Evolutionary conservation across 225 moss, liverwort and hornwort species (phyloP), one percentile per base, ranked within the genome.

Genomic region (Bryoerythrophyllum caledonicum): DNA sequence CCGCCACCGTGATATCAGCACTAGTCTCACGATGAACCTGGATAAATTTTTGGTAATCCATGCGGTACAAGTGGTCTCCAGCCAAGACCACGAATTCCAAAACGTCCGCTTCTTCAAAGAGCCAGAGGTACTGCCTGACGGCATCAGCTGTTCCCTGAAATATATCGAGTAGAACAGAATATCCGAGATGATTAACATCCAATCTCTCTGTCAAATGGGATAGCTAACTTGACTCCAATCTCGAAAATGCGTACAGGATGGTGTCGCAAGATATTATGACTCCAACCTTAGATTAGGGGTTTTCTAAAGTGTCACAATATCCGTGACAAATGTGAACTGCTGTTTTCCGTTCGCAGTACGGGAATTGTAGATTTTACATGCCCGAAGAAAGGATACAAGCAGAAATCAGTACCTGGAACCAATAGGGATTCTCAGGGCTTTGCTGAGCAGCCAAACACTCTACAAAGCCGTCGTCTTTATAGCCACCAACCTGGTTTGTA

Each of bases 391-490:
- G 35, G 2, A 51, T 0, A 60, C 46, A 73, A 41, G 26, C 0
- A 2, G 2, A 49, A 34, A 7, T 1, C 0, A 48, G 9, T 80
- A 88, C 88, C 82, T 82, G 81, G 54, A 91, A 96, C 93, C 95
- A 96, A 44, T 90, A 87, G 19, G 87, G 81, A 34, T 91, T 93
- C 51, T 96, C 85, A 15, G 51, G 85, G 16, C 87, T 96, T 69
- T 96, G 90, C 30, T 96, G 90, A 5, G 93, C 89, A 49, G 90
- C 93, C 25, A 96, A 75, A 46, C 93, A 90, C 83, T 96, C 95
- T n/a, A 96, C 87, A 77, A 96, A 96, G n/a, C 93, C 90, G 75
- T 93, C 85, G n/a, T 93, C 91, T 25, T 87, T 91, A 81, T 90
- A 91, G 1, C 91, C 85, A 0, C 93, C 91, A 87, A 96, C 83